Conservation (phyloP, 768 basidiomycete genomes). For the Pluteus cervinus region DNA sequence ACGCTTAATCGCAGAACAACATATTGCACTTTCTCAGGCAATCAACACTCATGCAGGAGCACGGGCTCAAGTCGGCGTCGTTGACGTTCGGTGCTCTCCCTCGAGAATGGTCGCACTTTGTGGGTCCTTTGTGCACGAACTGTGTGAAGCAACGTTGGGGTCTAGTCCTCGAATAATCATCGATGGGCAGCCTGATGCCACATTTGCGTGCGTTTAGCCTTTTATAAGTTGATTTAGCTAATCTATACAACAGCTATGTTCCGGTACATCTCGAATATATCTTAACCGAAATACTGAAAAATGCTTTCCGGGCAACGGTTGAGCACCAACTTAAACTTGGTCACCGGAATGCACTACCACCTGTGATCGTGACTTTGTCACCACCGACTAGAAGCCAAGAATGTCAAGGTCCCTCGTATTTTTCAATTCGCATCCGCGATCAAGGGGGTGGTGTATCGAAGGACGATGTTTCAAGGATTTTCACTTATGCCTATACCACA, state of each 20-base stretch:
- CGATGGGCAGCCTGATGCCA: constrained; percentile 64
- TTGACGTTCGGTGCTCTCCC: constrained; percentile 70
- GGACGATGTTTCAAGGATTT: constrained; percentile 69
- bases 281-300: constrained; percentile 86
- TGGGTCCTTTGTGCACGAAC: constrained; percentile 74
- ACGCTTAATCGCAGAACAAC: constrained; percentile 86
- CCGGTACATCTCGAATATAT: constrained; percentile 91
- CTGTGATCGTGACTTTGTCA: constrained; percentile 68
- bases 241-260: constrained; percentile 53
- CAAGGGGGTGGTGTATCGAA: constrained; percentile 82
- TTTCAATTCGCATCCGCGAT: constrained; percentile 78
- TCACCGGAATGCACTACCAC: constrained; percentile 39
- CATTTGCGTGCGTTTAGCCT: constrained; percentile 62
- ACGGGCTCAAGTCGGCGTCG: constrained; percentile 57
- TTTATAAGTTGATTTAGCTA: constrained; percentile 2
- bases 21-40: constrained; percentile 76
- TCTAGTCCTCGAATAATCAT: constrained; percentile 59
- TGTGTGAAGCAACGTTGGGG: constrained; percentile 83
- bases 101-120: constrained; percentile 72
- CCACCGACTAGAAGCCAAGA: constrained; percentile 34
- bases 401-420: constrained; percentile 34
- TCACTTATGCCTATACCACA: constrained; percentile 91
- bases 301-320: constrained; percentile 84
- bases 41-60: constrained; percentile 35
- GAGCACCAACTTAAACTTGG: constrained; percentile 56